Conservation (phyloP, 139 green algal species). For the Volvox reticuliferus region DNA sequence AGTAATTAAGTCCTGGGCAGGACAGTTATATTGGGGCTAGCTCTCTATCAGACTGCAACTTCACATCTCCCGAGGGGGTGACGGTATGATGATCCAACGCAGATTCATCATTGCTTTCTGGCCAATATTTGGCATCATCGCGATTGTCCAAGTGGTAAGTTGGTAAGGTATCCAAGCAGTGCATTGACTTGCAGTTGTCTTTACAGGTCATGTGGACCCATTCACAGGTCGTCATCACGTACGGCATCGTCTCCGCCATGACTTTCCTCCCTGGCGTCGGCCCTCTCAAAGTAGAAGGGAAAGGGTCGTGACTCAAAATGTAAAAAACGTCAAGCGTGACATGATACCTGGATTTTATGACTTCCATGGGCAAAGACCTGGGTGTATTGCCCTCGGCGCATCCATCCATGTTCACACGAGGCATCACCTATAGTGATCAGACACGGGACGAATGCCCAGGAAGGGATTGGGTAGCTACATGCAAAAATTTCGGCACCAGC, state of each 20-base stretch:
- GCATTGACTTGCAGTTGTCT: neutral
- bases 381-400: too few species aligned
- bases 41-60: too few species aligned
- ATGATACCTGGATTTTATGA: too few species aligned
- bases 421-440: too few species aligned
- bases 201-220: slow-evolving; percentile 1
- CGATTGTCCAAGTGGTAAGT: slow-evolving; percentile 14
- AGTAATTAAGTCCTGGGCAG: neutral
- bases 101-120: slow-evolving; percentile 20
- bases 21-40: too few species aligned
- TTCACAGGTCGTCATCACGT: neutral
- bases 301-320: neutral
- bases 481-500: neutral
- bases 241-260: neutral
- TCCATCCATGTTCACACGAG: too few species aligned
- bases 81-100: neutral
- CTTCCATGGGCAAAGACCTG: too few species aligned
- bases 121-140: neutral
- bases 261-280: neutral
- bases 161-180: neutral
- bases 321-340: too few species aligned
- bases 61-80: too few species aligned
- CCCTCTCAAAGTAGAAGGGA: neutral
- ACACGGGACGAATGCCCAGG: too few species aligned
- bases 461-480: neutral